A percentile compares a stretch with the other conserved stretches of the same genome.
These are phyloP conservation scores for Fusarium multiceps DNA, from an alignment of 2,329 filamentous ascomycete species.

Conservation along the genomic window DNA sequence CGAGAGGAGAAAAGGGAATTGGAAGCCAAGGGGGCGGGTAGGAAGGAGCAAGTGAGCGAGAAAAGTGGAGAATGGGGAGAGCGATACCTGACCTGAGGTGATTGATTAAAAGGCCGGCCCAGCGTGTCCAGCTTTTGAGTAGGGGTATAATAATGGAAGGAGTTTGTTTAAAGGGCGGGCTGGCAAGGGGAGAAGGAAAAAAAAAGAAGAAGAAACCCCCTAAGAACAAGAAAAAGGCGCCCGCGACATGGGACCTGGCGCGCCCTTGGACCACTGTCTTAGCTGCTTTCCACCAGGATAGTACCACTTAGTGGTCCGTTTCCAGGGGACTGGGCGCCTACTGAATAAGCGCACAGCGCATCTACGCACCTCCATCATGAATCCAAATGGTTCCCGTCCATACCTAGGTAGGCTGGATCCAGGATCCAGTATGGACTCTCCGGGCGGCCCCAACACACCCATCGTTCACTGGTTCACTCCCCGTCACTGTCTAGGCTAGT, in stretches of 20 bases:
- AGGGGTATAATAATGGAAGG: conserved; percentile 9
- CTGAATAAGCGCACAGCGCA: conserved; percentile 17
- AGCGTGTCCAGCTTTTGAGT: conserved; percentile 17
- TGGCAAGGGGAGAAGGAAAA: neutral
- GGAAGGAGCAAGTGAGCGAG: conserved; percentile 35
- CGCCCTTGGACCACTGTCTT: conserved; percentile 4
- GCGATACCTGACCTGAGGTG: conserved; percentile 15
- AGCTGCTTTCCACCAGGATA: conserved; percentile 3
- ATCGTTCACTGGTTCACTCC: conserved; percentile 5
- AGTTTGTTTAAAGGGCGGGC: conserved; percentile 24
- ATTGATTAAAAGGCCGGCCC: conserved; percentile 18
- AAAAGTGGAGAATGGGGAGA: conserved; percentile 42
- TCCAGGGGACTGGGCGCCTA: conserved; percentile 21
- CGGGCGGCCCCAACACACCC: neutral
- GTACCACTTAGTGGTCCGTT: conserved; percentile 17
- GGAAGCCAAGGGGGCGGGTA: conserved; percentile 32
- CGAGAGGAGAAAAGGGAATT: conserved; percentile 30
- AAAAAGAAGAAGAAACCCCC: neutral
- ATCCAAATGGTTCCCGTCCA: neutral
- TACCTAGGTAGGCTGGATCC: neutral
- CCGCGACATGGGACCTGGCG: neutral
- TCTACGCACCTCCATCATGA: neutral
- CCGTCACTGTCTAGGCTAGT: conserved; percentile 2
- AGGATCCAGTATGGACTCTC: neutral
- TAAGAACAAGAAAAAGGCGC: conserved; percentile 1